Conservation (phyloP, 257 asterid genomes). For the Mitragyna speciosa region DNA sequence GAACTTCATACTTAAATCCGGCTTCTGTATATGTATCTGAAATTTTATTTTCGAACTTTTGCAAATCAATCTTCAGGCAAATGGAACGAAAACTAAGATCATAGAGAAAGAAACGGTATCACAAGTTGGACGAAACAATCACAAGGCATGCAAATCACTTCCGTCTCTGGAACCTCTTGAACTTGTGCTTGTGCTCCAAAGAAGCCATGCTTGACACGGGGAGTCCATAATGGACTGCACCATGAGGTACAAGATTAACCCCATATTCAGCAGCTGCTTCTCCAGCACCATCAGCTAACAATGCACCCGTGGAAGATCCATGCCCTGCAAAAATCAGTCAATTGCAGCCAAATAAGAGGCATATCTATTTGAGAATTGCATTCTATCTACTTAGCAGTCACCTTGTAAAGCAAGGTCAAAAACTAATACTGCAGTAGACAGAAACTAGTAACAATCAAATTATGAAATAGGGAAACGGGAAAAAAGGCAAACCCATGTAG, state of each 20-base stretch:
- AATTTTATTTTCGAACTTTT: background rate
- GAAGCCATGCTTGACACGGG: constrained; percentile 46
- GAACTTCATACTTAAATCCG: background rate
- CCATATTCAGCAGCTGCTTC: constrained; percentile 88
- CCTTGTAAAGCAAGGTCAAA: background rate
- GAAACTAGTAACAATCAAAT: background rate
- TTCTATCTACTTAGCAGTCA: no score
- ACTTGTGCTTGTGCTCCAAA: constrained; percentile 35
- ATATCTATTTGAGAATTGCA: background rate
- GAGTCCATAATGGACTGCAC: constrained; percentile 38
- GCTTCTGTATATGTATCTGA: background rate
- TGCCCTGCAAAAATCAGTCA: constrained; percentile 43
- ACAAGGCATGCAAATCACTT: constrained; percentile 13
- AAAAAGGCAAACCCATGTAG: background rate
- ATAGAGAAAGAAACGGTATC: background rate
- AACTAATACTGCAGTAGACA: background rate
- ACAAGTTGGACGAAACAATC: background rate
- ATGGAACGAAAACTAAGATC: no score
- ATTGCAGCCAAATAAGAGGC: background rate
- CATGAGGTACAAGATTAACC: constrained; percentile 70
- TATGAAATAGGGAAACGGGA: background rate
- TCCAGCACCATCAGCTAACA: constrained; percentile 87
- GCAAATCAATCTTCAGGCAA: background rate
- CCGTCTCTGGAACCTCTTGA: constrained; percentile 51
- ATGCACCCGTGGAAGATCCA: constrained; percentile 46